Conservation (phyloP, 2,329 filamentous ascomycete genomes). For the Apiospora sp. region DNA sequence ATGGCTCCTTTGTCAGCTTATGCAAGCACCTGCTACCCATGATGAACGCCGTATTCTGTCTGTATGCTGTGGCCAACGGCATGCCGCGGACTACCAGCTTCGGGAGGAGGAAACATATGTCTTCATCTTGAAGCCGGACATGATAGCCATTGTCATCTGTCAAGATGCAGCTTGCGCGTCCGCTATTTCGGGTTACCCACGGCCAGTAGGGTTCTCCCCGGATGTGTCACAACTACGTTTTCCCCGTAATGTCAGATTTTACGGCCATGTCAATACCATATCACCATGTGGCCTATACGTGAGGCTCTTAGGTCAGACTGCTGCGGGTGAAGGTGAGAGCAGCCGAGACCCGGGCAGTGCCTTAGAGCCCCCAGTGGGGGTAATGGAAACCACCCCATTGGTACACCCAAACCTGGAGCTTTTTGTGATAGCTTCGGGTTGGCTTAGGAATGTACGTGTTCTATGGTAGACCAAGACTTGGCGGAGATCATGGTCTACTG, state of each 20-base stretch:
- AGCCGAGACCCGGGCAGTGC: neutral
- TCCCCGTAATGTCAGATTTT: neutral
- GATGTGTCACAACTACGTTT: neutral
- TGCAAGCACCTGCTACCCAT: neutral
- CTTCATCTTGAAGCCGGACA: neutral
- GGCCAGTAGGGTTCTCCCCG: neutral
- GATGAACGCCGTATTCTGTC: neutral
- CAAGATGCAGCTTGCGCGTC: neutral
- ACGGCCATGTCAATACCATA: neutral
- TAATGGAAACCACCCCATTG: too few species aligned
- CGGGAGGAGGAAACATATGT: neutral
- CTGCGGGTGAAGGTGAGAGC: neutral
- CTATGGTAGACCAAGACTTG: neutral
- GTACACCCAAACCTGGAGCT: too few species aligned
- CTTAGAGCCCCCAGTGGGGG: neutral
- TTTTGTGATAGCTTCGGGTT: neutral
- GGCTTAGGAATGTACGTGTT: neutral
- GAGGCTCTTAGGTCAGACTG: neutral
- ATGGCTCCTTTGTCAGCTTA: neutral
- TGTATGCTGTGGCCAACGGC: neutral
- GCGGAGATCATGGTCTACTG: neutral
- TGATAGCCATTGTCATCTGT: neutral
- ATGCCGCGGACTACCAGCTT: neutral
- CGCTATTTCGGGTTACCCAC: neutral
- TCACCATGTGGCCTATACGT: neutral